A percentile compares a stretch with the other conserved stretches of the same genome.
phyloP scores from a whole-genome alignment of 2,329 filamentous ascomycete genomes.

The Juglanconis juglandina region DNA sequence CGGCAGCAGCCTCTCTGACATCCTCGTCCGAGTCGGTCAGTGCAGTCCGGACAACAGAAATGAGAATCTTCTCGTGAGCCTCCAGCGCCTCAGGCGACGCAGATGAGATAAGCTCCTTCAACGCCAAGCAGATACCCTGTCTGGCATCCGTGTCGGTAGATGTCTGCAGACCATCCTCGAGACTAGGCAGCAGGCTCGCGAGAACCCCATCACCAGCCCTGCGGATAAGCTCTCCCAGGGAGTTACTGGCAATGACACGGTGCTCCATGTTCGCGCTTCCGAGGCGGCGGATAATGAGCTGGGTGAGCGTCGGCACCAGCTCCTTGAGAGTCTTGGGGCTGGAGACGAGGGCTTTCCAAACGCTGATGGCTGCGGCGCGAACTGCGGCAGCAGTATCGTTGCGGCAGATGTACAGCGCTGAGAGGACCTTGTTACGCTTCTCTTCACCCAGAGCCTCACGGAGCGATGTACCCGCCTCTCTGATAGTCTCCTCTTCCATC shows the following conservation, averaged over 20 bases:
- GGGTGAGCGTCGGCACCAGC: conserved; percentile 88
- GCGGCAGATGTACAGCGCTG: conserved; percentile 95
- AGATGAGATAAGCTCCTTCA: conserved; percentile 88
- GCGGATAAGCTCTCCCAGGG: conserved; percentile 91
- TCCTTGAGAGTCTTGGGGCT: conserved; percentile 92
- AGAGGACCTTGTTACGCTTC: conserved; percentile 93
- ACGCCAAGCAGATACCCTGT: conserved; percentile 94
- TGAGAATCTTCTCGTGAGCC: conserved; percentile 91
- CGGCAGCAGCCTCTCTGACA: conserved; percentile 90
- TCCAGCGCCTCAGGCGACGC: conserved; percentile 85
- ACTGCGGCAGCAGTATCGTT: conserved; percentile 94
- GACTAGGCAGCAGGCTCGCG: conserved; percentile 79
- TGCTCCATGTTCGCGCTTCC: conserved; percentile 98
- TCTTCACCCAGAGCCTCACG: conserved; percentile 93
- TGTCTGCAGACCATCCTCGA: conserved; percentile 85
- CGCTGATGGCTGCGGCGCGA: conserved; percentile 80
- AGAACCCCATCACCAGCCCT: conserved; percentile 94
- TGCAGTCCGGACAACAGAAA: conserved; percentile 88
- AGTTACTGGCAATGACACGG: conserved; percentile 97
- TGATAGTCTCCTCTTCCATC: conserved; percentile 71
- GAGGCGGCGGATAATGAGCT: conserved; percentile 88
- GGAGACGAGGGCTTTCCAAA: conserved; percentile 96
- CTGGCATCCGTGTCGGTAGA: conserved; percentile 89
- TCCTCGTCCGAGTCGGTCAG: conserved; percentile 86
- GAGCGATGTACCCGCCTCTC: conserved; percentile 87